Evolutionary conservation across 2,329 filamentous ascomycete genomes (phyloP), one percentile per base, ranked within the genome.

Genomic region (Apiospora hydei): DNA sequence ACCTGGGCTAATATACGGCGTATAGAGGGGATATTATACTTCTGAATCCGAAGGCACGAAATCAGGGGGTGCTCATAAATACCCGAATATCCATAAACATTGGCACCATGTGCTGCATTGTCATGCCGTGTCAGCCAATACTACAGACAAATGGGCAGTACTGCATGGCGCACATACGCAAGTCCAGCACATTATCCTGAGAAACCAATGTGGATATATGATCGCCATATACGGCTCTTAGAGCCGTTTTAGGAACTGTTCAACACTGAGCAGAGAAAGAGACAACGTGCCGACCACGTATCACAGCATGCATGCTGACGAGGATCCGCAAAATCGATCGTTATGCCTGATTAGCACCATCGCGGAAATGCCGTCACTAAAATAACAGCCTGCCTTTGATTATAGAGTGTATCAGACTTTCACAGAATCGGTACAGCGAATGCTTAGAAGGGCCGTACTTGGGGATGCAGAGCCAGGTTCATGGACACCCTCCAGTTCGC

Each of bases 1-100:
- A 79, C 75, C 41, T 81, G 79, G 80, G 75, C 75, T 3, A 79
- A 81, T 67, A 73, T 71, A 73, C 64, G 79, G 79, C 67, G 73
- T 76, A 16, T 67, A 76, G 70, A 75, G 73, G 14, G 80, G 79
- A 11, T 11, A 79, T 77, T 26, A 70, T 81, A n/a, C 72, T 81
- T 57, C 75, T 81, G 13, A 72, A 79, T 43, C 41, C 13, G 1
- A 43, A 43, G 13, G 10, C 41, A 43, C 41, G 10, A 14, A 43
- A 43, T 53, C 72, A 76, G 51, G 73, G 80, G 68, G 70, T 78
- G 11, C 53, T 80, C 24, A 61, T 75, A 13, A 81, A 78, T 67
- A 79, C 78, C n/a, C 69, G 6, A 14, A 43, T 43, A 43, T 43
- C 13, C 4, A 8, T 43, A 43, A 3, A 43, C 13, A 43, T 43